A percentile compares a stretch with the other conserved stretches of the same genome.
Evolutionary conservation across 345 rosid genomes (phyloP).

Genomic region (Citrus sp.): DNA sequence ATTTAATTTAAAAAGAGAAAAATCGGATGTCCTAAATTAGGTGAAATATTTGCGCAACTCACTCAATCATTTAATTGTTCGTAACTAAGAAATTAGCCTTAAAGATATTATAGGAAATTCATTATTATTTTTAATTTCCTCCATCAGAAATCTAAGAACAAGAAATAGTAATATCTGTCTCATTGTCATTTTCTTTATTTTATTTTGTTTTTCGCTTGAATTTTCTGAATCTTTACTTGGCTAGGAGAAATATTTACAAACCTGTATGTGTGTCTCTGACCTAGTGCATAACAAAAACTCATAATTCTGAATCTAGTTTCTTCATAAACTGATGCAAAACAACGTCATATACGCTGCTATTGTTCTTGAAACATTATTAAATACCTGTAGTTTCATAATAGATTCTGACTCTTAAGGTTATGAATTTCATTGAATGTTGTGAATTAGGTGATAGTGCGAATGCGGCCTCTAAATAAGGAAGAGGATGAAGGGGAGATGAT

Average conservation of each 20-base stretch:
- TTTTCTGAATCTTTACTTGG: not conserved
- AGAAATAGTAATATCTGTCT: not conserved
- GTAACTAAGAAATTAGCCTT: not conserved
- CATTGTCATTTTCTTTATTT: not conserved
- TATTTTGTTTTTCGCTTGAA: not conserved
- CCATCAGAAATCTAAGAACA: not conserved
- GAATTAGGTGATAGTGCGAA: slow-evolving; percentile 73
- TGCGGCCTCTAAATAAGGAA: slow-evolving; percentile 76
- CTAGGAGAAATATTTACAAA: not conserved
- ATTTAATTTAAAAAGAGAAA: not conserved
- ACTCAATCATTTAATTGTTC: not conserved
- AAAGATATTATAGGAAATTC: not conserved
- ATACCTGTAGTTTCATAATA: not conserved
- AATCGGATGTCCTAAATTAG: not conserved
- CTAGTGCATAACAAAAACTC: too few species aligned
- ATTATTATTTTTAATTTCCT: not conserved
- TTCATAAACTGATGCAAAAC: not conserved
- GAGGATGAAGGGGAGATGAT: slow-evolving; percentile 74
- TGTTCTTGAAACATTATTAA: not conserved
- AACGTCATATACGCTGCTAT: not conserved
- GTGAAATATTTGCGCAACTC: not conserved
- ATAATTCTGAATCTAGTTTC: not conserved
- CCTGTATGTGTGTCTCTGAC: too few species aligned
- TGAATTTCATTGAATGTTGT: not conserved
- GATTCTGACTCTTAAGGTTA: not conserved